These are phyloP conservation scores for Aspergillus intermedius DNA, from an alignment of 2,329 filamentous ascomycete genomes.

Conservation along the genomic window DNA sequence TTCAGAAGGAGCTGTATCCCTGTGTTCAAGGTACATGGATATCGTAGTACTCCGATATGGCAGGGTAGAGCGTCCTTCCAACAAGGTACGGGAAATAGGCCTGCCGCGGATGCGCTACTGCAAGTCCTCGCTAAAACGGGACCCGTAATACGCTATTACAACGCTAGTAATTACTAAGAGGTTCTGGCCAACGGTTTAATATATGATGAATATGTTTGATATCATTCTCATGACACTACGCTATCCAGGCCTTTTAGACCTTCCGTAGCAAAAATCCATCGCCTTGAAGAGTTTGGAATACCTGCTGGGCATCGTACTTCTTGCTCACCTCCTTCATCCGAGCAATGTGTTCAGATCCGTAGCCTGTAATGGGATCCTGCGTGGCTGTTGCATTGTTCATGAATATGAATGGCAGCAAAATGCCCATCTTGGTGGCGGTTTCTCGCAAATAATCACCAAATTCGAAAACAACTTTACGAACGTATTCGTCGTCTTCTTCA, in stretches of 20 bases:
- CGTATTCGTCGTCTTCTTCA: neutral
- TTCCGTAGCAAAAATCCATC: conserved; percentile 4
- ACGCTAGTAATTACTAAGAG: no score
- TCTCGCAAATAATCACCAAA: neutral
- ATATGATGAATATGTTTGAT: neutral
- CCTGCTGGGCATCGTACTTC: conserved; percentile 19
- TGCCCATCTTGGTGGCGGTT: neutral
- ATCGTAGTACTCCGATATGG: no score
- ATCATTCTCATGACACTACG: neutral
- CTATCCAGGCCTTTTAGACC: neutral
- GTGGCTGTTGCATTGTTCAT: conserved; percentile 20
- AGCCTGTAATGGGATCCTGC: conserved; percentile 20
- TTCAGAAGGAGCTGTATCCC: neutral
- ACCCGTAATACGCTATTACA: no score
- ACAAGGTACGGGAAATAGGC: no score
- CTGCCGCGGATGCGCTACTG: neutral
- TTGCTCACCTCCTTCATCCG: conserved; percentile 12
- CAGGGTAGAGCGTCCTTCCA: no score
- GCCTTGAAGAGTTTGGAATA: conserved; percentile 24
- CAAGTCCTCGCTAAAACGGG: neutral
- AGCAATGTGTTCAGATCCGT: conserved; percentile 16
- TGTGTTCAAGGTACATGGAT: neutral
- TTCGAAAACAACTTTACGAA: neutral
- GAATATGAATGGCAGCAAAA: conserved; percentile 11
- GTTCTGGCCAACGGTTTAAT: neutral